These are phyloP conservation scores for Sparassis latifolia DNA, from an alignment of 1,284 basidiomycete genomes.

Conservation along the genomic window DNA sequence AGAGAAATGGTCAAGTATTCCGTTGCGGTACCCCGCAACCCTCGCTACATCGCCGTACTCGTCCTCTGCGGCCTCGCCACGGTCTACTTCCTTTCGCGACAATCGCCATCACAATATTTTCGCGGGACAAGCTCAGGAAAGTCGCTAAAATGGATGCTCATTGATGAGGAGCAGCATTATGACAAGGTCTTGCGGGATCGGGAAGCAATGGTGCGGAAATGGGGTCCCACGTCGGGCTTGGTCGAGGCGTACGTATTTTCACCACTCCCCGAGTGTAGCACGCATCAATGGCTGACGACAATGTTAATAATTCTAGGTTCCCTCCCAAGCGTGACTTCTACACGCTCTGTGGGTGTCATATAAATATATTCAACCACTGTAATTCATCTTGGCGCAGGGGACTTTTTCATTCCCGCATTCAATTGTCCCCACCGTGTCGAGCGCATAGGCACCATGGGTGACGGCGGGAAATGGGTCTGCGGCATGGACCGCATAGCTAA, in stretches of 20 bases:
- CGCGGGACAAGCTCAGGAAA: neutral
- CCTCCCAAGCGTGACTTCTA: slow-evolving; percentile 13
- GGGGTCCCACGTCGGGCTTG: slow-evolving; percentile 16
- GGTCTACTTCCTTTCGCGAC: slow-evolving; percentile 3
- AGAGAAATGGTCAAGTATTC: too few species aligned
- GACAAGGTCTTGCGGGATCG: slow-evolving; percentile 9
- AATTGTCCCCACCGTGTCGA: slow-evolving; percentile 40
- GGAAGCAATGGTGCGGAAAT: slow-evolving; percentile 16
- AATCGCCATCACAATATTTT: neutral
- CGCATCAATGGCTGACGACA: neutral
- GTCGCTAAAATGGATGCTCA: slow-evolving; percentile 3
- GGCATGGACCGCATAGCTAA: slow-evolving; percentile 37
- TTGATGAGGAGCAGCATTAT: slow-evolving; percentile 16
- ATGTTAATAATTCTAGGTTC: neutral
- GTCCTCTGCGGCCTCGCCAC: slow-evolving; percentile 6
- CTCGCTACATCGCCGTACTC: slow-evolving; percentile 10
- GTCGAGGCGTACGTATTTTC: slow-evolving; percentile 13
- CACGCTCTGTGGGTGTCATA: slow-evolving; percentile 13
- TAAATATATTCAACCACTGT: neutral
- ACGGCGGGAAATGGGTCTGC: slow-evolving; percentile 50
- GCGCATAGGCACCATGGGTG: slow-evolving; percentile 40
- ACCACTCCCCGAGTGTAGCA: neutral
- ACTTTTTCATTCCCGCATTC: slow-evolving; percentile 43
- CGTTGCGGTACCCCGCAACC: slow-evolving; percentile 7
- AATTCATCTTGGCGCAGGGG: slow-evolving; percentile 28